A percentile compares a stretch with the other conserved stretches of the same genome.
phyloP scores from a whole-genome alignment of 2,329 filamentous ascomycete genomes.

The Lachnellula willkommii region DNA sequence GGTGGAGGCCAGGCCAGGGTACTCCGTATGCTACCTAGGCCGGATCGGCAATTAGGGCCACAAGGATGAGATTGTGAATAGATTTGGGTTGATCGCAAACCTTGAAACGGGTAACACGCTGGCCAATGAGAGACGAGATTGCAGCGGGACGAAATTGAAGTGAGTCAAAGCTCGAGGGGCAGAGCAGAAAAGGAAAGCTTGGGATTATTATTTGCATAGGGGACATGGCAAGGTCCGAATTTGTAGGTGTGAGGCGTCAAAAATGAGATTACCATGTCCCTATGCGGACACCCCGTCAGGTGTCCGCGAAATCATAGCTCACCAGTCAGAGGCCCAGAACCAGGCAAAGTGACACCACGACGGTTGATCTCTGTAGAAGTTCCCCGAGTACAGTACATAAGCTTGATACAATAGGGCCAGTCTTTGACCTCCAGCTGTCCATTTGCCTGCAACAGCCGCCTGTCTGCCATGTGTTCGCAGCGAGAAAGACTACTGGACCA shows the following conservation, averaged over 20 bases:
- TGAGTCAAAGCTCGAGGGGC: conserved; percentile 3
- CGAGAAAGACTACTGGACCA: conserved; percentile 1
- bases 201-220: background rate
- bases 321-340: background rate
- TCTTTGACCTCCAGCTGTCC: background rate
- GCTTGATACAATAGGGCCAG: background rate
- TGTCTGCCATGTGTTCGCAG: background rate
- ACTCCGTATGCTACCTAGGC: background rate
- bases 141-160: background rate
- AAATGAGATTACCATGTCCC: conserved; percentile 12
- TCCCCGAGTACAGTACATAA: background rate
- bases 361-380: background rate
- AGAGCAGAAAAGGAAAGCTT: conserved; percentile 1
- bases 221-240: background rate
- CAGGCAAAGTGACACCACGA: background rate
- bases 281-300: conserved; percentile 3
- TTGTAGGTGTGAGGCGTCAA: background rate
- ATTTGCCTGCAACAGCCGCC: conserved; percentile 1
- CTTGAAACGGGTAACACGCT: background rate
- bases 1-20: conserved; percentile 1
- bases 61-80: conserved; percentile 1
- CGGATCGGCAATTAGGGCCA: conserved; percentile 3
- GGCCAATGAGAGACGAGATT: background rate
- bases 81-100: background rate
- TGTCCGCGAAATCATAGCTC: background rate